These are phyloP conservation scores for Tuber aestivum DNA, from an alignment of 495 filamentous ascomycete species.

Conservation along the genomic window DNA sequence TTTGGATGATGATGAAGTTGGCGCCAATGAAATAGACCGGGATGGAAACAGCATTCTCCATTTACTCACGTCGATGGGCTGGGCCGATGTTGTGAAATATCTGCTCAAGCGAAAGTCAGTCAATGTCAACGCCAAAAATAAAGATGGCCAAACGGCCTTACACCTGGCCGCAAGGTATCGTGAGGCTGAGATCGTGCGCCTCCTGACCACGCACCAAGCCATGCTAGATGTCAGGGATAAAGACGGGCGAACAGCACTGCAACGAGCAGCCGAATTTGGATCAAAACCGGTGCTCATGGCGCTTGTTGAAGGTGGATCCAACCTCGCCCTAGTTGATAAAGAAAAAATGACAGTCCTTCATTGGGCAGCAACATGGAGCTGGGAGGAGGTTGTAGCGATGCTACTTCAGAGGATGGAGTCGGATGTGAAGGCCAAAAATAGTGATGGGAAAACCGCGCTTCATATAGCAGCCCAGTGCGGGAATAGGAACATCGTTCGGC, in stretches of 20 bases:
- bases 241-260: not conserved
- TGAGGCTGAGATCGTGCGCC: not conserved
- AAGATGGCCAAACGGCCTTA: slow-evolving; percentile 2
- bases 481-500: slow-evolving; percentile 19
- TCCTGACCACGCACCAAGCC: not conserved
- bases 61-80: slow-evolving; percentile 2
- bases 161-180: not conserved
- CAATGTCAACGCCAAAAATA: slow-evolving; percentile 1
- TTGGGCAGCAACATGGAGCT: not conserved
- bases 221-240: not conserved
- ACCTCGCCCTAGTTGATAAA: not conserved
- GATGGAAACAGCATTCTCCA: not conserved
- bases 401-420: not conserved
- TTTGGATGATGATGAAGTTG: slow-evolving; percentile 3
- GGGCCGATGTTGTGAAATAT: slow-evolving; percentile 3
- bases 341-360: not conserved
- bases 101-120: slow-evolving; percentile 2
- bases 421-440: not conserved
- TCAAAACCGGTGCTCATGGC: not conserved
- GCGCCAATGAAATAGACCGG: not conserved
- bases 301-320: not conserved
- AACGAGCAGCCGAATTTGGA: slow-evolving; percentile 4
- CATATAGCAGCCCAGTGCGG: slow-evolving; percentile 30
- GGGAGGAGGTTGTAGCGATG: not conserved
- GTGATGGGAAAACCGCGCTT: slow-evolving; percentile 7